phyloP scores from a whole-genome alignment of 2,329 filamentous ascomycete genomes.

The Hypoxylon sp. region DNA sequence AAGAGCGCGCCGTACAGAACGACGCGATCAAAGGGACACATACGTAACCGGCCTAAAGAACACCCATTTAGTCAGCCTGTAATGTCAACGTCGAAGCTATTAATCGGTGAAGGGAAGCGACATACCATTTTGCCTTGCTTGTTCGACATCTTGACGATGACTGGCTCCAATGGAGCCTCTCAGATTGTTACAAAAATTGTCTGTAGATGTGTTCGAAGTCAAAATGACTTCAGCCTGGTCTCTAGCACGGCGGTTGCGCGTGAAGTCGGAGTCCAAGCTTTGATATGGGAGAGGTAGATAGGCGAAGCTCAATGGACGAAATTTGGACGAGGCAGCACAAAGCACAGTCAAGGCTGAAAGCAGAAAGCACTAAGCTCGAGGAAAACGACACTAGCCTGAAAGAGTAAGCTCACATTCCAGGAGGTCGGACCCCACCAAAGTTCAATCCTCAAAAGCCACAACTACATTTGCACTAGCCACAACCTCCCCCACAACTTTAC shows the following conservation, averaged over 20 bases:
- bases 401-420: constrained; percentile 16
- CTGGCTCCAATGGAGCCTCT: constrained; percentile 62
- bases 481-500: constrained; percentile 31
- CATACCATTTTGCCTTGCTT: constrained; percentile 99
- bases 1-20: constrained; percentile 27
- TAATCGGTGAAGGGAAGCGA: constrained; percentile 58
- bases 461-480: constrained; percentile 19
- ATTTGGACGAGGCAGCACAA: constrained; percentile 59
- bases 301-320: constrained; percentile 52
- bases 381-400: constrained; percentile 25
- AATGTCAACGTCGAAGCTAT: constrained; percentile 66
- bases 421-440: constrained; percentile 47
- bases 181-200: constrained; percentile 63
- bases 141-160: constrained; percentile 77
- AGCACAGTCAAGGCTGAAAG: constrained; percentile 53
- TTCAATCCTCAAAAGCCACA: constrained; percentile 46
- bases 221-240: constrained; percentile 57
- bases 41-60: constrained; percentile 78
- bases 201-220: constrained; percentile 55
- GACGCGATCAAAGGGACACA: constrained; percentile 58
- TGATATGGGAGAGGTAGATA: constrained; percentile 53
- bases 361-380: constrained; percentile 29
- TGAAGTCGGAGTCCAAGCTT: constrained; percentile 61
- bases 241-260: constrained; percentile 40
- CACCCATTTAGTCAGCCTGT: constrained; percentile 71